Conservation (phyloP, 148 eudicot species). For the Arbutus unedo region DNA sequence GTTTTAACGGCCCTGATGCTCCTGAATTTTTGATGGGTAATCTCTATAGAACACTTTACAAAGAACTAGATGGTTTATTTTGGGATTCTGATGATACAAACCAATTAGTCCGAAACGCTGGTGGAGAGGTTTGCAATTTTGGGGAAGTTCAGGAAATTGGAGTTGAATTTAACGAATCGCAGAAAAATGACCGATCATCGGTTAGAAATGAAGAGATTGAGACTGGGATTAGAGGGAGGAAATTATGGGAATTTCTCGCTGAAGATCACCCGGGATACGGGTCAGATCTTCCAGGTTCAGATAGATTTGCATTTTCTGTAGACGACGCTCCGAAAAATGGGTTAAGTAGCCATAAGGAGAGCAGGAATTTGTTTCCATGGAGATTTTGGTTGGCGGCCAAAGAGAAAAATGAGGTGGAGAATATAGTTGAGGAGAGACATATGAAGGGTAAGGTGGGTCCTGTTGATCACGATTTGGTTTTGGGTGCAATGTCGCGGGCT, state of each 20-base stretch:
- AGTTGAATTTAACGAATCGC: neutral
- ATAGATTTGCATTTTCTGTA: constrained; percentile 93
- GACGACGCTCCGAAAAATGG: constrained; percentile 92
- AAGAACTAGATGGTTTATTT: constrained; percentile 84
- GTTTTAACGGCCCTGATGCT: constrained; percentile 99
- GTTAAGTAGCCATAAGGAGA: constrained; percentile 53
- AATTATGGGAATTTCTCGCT: constrained; percentile 88
- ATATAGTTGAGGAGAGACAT: constrained; percentile 48
- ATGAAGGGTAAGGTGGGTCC: constrained; percentile 55
- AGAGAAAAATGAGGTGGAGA: constrained; percentile 38
- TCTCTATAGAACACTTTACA: constrained; percentile 69
- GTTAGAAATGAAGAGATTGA: constrained; percentile 48
- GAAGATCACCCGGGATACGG: constrained; percentile 88
- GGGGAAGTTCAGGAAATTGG: constrained; percentile 19
- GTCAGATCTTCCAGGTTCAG: constrained; percentile 93
- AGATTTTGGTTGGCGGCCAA: constrained; percentile 65
- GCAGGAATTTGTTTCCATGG: constrained; percentile 39
- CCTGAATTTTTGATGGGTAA: constrained; percentile 96
- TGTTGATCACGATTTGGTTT: constrained; percentile 73
- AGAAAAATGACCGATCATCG: constrained; percentile 20
- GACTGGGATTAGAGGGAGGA: constrained; percentile 53
- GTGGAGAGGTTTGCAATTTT: constrained; percentile 13
- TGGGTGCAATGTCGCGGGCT: constrained; percentile 80
- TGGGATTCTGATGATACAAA: constrained; percentile 55
- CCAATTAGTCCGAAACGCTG: neutral